Evolutionary conservation across 345 rosid genomes (phyloP).

Genomic region (Syzygium aqueum): DNA sequence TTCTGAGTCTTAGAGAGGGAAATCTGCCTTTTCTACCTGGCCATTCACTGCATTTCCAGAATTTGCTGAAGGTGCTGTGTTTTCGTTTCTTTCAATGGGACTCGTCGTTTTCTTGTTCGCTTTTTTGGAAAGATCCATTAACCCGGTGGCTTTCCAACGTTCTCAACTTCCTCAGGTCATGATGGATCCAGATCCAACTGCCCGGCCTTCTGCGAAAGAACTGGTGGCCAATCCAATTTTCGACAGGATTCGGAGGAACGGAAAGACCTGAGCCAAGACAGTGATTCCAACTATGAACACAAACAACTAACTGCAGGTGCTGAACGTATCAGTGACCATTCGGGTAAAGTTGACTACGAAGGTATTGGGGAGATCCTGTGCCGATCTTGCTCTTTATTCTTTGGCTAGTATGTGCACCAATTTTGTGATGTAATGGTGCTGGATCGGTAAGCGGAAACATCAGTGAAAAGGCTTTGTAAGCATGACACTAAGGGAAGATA

Average conservation of each 20-base stretch:
- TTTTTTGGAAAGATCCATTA: background rate
- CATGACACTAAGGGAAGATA: background rate
- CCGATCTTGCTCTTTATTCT: background rate
- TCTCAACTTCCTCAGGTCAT: conserved; percentile 37
- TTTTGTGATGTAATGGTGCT: background rate
- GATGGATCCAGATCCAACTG: conserved; percentile 69
- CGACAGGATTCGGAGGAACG: conserved; percentile 20
- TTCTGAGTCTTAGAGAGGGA: conserved; percentile 67
- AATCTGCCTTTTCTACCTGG: conserved; percentile 83
- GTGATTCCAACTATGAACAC: background rate
- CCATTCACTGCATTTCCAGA: conserved; percentile 76
- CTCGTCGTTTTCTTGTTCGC: background rate
- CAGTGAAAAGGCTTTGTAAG: background rate
- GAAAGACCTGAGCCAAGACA: background rate
- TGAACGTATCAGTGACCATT: background rate
- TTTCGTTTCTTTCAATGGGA: background rate
- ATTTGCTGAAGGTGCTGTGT: conserved; percentile 67
- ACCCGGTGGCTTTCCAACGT: background rate
- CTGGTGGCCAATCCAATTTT: conserved; percentile 58
- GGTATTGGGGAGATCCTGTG: background rate
- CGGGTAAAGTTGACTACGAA: background rate
- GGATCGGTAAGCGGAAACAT: background rate
- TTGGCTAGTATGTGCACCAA: background rate
- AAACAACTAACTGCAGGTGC: background rate
- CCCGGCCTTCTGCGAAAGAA: conserved; percentile 65